Evolutionary conservation across 768 basidiomycete genomes (phyloP), one percentile per base, ranked within the genome.

Genomic region (Melanogaster broomeanus): DNA sequence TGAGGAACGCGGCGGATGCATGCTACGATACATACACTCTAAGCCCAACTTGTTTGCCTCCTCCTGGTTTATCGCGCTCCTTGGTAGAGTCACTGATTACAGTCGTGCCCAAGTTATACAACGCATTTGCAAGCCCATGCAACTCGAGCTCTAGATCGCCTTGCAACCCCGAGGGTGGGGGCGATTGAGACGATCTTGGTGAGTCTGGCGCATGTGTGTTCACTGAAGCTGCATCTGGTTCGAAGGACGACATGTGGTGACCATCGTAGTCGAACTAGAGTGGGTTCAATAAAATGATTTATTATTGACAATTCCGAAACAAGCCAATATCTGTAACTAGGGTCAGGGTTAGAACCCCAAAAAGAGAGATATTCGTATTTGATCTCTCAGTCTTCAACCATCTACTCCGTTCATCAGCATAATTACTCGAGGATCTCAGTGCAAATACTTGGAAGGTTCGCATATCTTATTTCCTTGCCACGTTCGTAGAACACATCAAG

Each of bases 11-110:
- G 18, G 33, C 2, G 16, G 19, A 25, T 27, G 12, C 13, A 11
- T 18, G 27, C 2, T 6, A 31, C 12, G 42, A 64, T 16, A 70
- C 81, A 54, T 71, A 90, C 88, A 87, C 88, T 63, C 87, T 75
- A 45, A 79, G 67, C n/a, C 88, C 90, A 25, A 90, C 88, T 58
- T 84, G 87, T 64, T 91, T 92, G 19, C 78, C 84, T 1, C 80
- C 83, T 2, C 77, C 84, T 12, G 81, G 78, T 51, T 83, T 86
- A 58, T 88, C 87, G 44, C 83, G 80, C 59, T 90, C 89, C 68
- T 88, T 90, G 13, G 87, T 88, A 3, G 87, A 83, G 65, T 92
- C 90, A 42, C 86, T 88, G 61, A 91, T 84, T 19, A 90, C 88
- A 0, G 90, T 90, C 5, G 88, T 89, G 21, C 88, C 89, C 7